Evolutionary conservation across 2,329 filamentous ascomycete genomes (phyloP).

Genomic region (Amauroascus verrucosus): DNA sequence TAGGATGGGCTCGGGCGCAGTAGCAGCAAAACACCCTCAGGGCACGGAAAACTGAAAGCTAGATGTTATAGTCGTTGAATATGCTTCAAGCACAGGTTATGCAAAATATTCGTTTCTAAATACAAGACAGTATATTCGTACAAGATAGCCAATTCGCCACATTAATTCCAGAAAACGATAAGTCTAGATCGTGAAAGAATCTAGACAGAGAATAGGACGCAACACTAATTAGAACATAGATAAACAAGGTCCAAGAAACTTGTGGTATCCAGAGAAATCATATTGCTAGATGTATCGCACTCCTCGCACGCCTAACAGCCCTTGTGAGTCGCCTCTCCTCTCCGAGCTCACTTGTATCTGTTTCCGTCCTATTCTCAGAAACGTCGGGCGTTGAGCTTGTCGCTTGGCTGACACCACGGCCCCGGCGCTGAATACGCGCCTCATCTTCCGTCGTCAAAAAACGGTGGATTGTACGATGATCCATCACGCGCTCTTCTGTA

Average conservation of each 20-base stretch:
- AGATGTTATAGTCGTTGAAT: not conserved
- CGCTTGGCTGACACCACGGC: conserved; percentile 25
- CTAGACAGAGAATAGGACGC: not conserved
- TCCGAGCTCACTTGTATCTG: conserved; percentile 28
- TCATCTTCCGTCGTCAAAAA: conserved; percentile 68
- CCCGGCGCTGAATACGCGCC: conserved; percentile 30
- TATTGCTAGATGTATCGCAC: conserved; percentile 4
- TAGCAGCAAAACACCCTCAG: too few relatives aligned
- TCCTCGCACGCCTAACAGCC: conserved; percentile 24
- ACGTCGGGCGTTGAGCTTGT: conserved; percentile 30
- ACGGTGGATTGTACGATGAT: conserved; percentile 78
- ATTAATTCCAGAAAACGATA: not conserved
- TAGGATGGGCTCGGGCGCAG: too few relatives aligned
- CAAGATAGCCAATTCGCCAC: not conserved
- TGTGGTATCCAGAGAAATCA: not conserved
- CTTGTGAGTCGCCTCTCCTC: conserved; percentile 30
- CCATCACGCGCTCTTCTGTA: conserved; percentile 57
- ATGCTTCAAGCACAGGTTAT: not conserved
- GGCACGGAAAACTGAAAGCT: too few relatives aligned
- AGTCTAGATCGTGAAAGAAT: not conserved
- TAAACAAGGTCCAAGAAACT: not conserved
- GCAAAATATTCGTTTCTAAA: not conserved
- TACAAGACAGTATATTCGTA: not conserved
- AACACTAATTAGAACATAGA: not conserved
- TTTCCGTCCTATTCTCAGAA: conserved; percentile 31